Conservation (phyloP, 179 eudicot species). For the Beta lomatogona region DNA sequence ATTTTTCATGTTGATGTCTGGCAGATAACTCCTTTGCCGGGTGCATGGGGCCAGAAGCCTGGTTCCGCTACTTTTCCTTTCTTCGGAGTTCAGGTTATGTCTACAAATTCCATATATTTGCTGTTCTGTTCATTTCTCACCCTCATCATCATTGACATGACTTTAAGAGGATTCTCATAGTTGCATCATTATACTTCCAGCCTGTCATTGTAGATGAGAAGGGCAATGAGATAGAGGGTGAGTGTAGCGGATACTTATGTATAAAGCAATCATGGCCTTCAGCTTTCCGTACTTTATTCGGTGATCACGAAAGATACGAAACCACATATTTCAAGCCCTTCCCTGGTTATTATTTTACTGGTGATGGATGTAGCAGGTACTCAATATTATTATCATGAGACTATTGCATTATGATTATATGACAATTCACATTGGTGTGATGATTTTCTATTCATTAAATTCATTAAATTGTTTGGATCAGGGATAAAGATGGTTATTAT, state of each 20-base stretch:
- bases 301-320: constrained; percentile 97
- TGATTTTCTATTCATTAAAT: constrained; percentile 9
- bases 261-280: constrained; percentile 93
- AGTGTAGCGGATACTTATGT: constrained; percentile 93
- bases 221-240: constrained; percentile 89
- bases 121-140: neutral
- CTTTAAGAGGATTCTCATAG: constrained; percentile 6
- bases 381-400: neutral
- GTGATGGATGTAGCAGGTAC: constrained; percentile 97
- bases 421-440: neutral
- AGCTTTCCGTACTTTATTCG: constrained; percentile 93
- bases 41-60: constrained; percentile 96
- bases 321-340: constrained; percentile 96
- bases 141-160: constrained; percentile 89
- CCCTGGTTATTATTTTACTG: constrained; percentile 93
- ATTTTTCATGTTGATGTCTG: constrained; percentile 22
- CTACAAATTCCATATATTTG: neutral
- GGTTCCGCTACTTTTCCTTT: constrained; percentile 99
- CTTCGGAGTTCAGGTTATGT: constrained; percentile 92
- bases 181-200: constrained; percentile 45
- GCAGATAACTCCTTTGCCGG: constrained; percentile 95
- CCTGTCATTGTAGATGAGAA: constrained; percentile 98
- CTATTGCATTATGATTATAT: neutral
- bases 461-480: constrained; percentile 28
- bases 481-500: constrained; percentile 97